These are phyloP conservation scores for Trichoderma erinaceum DNA, from an alignment of 495 filamentous ascomycete genomes.

Conservation along the genomic window DNA sequence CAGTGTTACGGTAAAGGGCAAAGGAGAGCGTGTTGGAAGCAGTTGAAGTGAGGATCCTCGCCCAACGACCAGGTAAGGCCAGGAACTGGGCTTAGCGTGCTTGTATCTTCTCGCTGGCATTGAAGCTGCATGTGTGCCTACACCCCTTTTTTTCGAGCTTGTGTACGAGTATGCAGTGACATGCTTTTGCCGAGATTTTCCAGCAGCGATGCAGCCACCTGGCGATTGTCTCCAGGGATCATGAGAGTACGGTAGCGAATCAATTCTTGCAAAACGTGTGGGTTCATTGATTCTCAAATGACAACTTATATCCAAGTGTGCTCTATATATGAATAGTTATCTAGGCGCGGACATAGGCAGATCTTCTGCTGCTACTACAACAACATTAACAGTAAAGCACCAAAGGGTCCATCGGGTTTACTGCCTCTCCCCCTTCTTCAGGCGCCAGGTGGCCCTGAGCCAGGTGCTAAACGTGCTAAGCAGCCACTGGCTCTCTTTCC, in stretches of 20 bases:
- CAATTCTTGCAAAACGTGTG: too few species aligned
- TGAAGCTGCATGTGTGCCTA: not conserved
- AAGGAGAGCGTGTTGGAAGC: not conserved
- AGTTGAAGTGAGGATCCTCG: not conserved
- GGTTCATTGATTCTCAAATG: too few species aligned
- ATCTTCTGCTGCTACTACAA: too few species aligned
- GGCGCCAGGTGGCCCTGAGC: not conserved
- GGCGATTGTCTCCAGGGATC: too few species aligned
- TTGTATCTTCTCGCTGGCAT: not conserved
- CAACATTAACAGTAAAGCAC: too few species aligned
- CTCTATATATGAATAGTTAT: too few species aligned
- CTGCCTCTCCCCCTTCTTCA: not conserved
- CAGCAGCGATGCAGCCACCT: too few species aligned
- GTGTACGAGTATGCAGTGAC: too few species aligned
- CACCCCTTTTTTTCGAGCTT: not conserved
- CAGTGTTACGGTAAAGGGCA: not conserved
- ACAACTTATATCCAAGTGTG: too few species aligned
- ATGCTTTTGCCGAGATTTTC: too few species aligned
- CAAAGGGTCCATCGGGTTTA: not conserved
- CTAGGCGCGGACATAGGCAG: too few species aligned
- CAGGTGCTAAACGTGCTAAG: not conserved
- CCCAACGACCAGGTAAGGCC: not conserved
- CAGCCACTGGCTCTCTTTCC: constrained; percentile 5
- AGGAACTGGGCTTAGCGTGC: not conserved
- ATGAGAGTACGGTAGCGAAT: too few species aligned